A percentile compares a stretch with the other conserved stretches of the same genome.
These are phyloP conservation scores for Apodospora peruviana DNA, from an alignment of 495 filamentous ascomycete species.

Conservation along the genomic window DNA sequence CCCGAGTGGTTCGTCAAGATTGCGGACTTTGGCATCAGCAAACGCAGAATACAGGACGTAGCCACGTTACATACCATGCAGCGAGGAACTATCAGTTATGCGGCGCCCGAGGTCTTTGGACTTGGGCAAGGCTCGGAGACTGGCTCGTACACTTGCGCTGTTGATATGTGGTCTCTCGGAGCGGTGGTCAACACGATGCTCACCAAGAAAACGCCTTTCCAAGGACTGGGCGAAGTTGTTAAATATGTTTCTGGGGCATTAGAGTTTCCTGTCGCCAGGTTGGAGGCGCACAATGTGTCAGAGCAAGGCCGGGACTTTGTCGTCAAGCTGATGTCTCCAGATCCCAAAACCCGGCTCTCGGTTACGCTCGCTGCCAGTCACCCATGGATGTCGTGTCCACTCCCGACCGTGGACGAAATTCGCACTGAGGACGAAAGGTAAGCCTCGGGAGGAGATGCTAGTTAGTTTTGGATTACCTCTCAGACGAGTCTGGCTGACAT, in stretches of 20 bases:
- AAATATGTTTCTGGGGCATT: slow-evolving; percentile 3
- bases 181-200: slow-evolving; percentile 11
- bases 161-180: slow-evolving; percentile 18
- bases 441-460: no score
- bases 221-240: slow-evolving; percentile 3
- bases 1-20: slow-evolving; percentile 44
- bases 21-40: slow-evolving; percentile 47
- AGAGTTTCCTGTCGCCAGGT: background rate
- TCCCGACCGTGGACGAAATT: no score
- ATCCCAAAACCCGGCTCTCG: background rate
- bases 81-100: slow-evolving; percentile 11
- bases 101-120: slow-evolving; percentile 11
- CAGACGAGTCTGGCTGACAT: no score
- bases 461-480: no score
- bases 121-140: background rate
- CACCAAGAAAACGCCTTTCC: slow-evolving; percentile 4
- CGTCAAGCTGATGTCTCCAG: slow-evolving; percentile 2
- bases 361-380: background rate
- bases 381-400: background rate
- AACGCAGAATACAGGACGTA: slow-evolving; percentile 4
- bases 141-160: background rate
- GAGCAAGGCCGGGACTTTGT: slow-evolving; percentile 4
- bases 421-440: no score
- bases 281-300: slow-evolving; percentile 1
- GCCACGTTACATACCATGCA: slow-evolving; percentile 5